Evolutionary conservation across 2,329 filamentous ascomycete genomes (phyloP), one percentile per base, ranked within the genome.

Genomic region (Bipolaris gigantea): DNA sequence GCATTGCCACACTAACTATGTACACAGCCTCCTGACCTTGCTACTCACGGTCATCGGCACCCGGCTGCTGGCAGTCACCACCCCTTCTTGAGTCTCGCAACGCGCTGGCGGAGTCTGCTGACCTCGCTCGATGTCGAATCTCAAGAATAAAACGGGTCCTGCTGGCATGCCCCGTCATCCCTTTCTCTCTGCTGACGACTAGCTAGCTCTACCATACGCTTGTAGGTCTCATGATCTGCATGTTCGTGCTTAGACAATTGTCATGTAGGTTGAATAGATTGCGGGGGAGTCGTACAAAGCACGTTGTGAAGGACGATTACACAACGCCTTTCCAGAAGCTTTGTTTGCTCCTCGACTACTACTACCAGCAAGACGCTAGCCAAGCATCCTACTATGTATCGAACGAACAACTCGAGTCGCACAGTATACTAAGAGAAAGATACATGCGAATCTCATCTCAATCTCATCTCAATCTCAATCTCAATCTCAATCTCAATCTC

Each of bases 31-130:
- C 18, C 32, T 36, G 15, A 25, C 16, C 9, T 42, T 38, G 21
- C 18, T 36, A 30, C 18, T 25, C 21, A 23, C 50, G 32, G 36
- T 49, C 36, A 15, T 53, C 50, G 44, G 50, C 44, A 48, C 27
- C 16, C 15, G 21, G 23, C 36, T 13, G 44, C 44, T 21, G 44
- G 16, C 27, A 30, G n/a, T 18, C 21, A 36, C 23, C 23, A 32
- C 30, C 18, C 34, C 18, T 30, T 5, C 25, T 33, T n/a, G 38
- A 8, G 33, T 34, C 6, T 27, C 11, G 30, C 49, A 25, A 18
- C n/a, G 19, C 30, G 27, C 32, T 48, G 18, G 15, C 25, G 21
- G 38, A 6, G 38, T 52, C 49, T 43, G 30, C 50, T 53, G 50
- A 48, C 38, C 38, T 48, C 23, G 6, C 30, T 42, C 32, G 40